Conservation (phyloP, 495 filamentous ascomycete species). For the Jackrogersella minutella region DNA sequence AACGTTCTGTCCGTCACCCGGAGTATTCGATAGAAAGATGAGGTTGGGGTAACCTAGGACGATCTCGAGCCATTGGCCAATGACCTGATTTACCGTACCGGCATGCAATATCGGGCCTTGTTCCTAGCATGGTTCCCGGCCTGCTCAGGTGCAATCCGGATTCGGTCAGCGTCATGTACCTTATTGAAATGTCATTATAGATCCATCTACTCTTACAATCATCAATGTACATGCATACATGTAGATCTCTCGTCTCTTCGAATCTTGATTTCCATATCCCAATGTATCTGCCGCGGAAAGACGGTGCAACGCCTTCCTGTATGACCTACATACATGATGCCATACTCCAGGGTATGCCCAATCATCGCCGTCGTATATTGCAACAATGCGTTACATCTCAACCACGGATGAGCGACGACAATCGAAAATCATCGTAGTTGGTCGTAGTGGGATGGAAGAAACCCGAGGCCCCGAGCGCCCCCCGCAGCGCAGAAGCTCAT, state of each 20-base stretch:
- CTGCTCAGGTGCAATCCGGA: constrained; percentile 38
- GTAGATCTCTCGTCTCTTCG: constrained; percentile 38
- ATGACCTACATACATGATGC: constrained; percentile 44
- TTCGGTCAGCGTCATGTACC: constrained; percentile 39
- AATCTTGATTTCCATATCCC: constrained; percentile 37
- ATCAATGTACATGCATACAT: constrained; percentile 36
- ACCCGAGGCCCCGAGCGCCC: constrained; percentile 36
- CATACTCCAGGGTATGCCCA: constrained; percentile 31
- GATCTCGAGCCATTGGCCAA: constrained; percentile 43
- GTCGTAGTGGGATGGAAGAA: constrained; percentile 36
- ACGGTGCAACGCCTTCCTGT: constrained; percentile 39
- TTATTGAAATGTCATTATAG: constrained; percentile 29
- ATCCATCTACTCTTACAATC: constrained; percentile 31
- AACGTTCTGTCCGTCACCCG: constrained; percentile 30
- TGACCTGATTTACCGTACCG: constrained; percentile 41
- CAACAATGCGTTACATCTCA: constrained; percentile 32
- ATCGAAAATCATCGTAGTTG: constrained; percentile 22
- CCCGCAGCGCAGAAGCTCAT: constrained; percentile 22
- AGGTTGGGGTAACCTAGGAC: constrained; percentile 40
- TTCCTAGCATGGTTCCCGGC: constrained; percentile 40
- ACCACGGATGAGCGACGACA: constrained; percentile 32
- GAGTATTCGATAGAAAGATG: constrained; percentile 28
- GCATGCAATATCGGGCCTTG: constrained; percentile 43
- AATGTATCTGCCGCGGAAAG: constrained; percentile 37
- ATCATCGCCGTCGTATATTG: constrained; percentile 28